Evolutionary conservation across 2,329 filamentous ascomycete genomes (phyloP), one percentile per base, ranked within the genome.

Genomic region (Aspergillus awamori): DNA sequence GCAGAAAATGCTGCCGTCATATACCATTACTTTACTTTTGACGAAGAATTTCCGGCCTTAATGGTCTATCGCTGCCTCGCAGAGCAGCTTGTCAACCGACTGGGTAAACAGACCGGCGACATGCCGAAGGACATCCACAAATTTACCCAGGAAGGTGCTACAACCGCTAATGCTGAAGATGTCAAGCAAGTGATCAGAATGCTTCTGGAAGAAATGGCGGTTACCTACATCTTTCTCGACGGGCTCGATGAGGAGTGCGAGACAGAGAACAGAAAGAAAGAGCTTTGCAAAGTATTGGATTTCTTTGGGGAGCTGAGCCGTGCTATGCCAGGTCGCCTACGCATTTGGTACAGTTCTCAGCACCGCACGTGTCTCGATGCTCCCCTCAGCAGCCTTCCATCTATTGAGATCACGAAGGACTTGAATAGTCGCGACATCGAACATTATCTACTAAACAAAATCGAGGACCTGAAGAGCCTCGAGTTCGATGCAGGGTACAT

Each of bases 71-170:
- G 36, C 5, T 55, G 53, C n/a, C 53, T 55, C 45, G 53, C 53
- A 8, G 53, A 55, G 53, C 53, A 55, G 15, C 38, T 55, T n/a
- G 53, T 36, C 10, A 55, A 55, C n/a, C 53, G 22, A 43, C 53
- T 55, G 20, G 53, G 53, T 8, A 55, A 45, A 43, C 53, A 43
- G 8, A 55, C 22, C 17, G 53, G 53, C 3, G 53, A 55, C 26
- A 20, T 55, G 53, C 53, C 53, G 0, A 43, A 55, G 17, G 53
- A 55, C 1, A 55, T 55, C 22, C 53, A 55, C 53, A 28, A 20
- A 17, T 55, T 45, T 24, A 55, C 38, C 10, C 53, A 55, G 28
- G 36, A 41, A n/a, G 53, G 53, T 4, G 53, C 53, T 13, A 55
- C 53, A 13, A 55, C 36, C 11, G 53, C 53, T 38, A 39, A 43